Conservation (phyloP, 2,329 filamentous ascomycete species). For the Elsinoe batatas region DNA sequence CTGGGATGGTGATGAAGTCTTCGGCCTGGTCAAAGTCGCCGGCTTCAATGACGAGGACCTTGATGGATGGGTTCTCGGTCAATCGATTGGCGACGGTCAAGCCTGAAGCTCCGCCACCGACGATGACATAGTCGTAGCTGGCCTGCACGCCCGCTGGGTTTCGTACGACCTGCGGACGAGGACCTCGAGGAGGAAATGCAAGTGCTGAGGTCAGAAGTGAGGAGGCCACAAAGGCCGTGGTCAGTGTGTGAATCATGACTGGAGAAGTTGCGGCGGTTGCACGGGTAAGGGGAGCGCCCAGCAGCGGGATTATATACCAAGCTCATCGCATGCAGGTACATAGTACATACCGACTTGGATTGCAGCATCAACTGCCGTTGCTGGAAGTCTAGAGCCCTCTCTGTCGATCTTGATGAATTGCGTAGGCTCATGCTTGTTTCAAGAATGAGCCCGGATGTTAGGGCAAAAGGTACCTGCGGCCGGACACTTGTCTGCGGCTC, state of each 20-base stretch:
- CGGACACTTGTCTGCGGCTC: neutral
- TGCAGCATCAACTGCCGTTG: neutral
- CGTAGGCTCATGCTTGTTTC: conserved; percentile 7
- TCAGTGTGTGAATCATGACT: neutral
- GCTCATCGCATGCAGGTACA: conserved; percentile 1
- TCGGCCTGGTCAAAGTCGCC: conserved; percentile 22
- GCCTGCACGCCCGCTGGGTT: neutral
- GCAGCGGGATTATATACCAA: conserved; percentile 7
- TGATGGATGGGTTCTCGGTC: conserved; percentile 22
- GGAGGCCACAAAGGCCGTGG: conserved; percentile 3
- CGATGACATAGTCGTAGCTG: conserved; percentile 19
- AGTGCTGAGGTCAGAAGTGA: neutral
- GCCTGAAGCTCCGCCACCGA: conserved; percentile 24
- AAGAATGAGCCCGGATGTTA: conserved; percentile 2
- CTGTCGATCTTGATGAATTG: neutral
- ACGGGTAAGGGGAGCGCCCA: neutral
- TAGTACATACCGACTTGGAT: neutral
- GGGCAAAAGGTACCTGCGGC: neutral
- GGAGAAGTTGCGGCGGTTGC: neutral
- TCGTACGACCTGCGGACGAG: neutral
- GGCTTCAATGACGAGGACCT: conserved; percentile 26
- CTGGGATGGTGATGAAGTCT: conserved; percentile 20
- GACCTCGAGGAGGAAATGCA: neutral
- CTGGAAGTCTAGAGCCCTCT: neutral
- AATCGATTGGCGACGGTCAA: conserved; percentile 25